These are phyloP conservation scores for Nematocida displodere DNA, from an alignment of 371 early-diverging fungal species.

Conservation along the genomic window DNA sequence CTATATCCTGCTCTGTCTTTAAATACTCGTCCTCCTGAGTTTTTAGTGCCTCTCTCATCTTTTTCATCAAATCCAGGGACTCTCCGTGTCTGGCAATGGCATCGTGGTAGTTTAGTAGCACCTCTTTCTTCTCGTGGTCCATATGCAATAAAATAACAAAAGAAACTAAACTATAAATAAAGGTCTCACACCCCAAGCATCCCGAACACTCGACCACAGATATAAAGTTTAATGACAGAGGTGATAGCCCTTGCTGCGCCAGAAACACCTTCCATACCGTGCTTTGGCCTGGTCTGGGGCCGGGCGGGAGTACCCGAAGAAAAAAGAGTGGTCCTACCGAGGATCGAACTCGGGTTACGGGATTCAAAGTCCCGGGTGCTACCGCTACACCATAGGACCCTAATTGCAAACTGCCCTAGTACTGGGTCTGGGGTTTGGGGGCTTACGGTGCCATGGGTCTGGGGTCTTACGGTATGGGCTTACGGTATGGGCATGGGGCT, in stretches of 20 bases:
- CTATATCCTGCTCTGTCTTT: constrained; percentile 92
- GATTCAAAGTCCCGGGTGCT: constrained; percentile 59
- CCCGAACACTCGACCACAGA: too few relatives aligned
- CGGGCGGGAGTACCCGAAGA: not conserved
- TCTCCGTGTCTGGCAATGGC: constrained; percentile 9
- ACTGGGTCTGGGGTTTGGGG: too few relatives aligned
- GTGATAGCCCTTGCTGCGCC: too few relatives aligned
- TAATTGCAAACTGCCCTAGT: too few relatives aligned
- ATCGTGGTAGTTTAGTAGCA: constrained; percentile 42
- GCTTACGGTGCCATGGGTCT: too few relatives aligned
- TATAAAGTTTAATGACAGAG: too few relatives aligned
- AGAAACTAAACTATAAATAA: not conserved
- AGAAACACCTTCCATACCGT: too few relatives aligned
- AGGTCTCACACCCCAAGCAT: not conserved
- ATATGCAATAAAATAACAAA: constrained; percentile 46
- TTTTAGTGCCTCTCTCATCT: constrained; percentile 67
- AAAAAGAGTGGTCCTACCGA: constrained; percentile 53
- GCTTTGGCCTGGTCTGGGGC: too few relatives aligned
- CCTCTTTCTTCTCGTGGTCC: constrained; percentile 41
- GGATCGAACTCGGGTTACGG: constrained; percentile 58
- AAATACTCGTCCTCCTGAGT: constrained; percentile 76
- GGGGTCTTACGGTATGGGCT: too few relatives aligned
- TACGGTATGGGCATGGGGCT: too few relatives aligned
- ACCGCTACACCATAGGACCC: constrained; percentile 59
- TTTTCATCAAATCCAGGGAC: constrained; percentile 18